Conservation (phyloP, 2,329 filamentous ascomycete species). For the Knoxdaviesia capensis region DNA sequence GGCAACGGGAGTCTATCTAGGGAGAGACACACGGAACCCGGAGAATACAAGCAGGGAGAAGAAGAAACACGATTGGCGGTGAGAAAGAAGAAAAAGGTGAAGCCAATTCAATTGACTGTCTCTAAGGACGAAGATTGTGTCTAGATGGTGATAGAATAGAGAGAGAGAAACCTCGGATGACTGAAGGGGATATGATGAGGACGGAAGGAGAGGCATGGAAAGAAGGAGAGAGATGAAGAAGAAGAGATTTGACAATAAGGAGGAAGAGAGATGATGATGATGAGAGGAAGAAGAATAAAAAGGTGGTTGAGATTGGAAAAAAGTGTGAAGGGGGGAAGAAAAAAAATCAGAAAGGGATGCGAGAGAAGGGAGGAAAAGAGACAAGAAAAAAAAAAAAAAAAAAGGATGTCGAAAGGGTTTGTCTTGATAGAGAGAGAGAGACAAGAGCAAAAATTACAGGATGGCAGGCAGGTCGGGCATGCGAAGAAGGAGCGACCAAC, state of each 20-base stretch:
- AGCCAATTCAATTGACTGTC: no score
- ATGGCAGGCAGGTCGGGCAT: not conserved
- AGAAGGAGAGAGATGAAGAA: not conserved
- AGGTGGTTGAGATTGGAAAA: not conserved
- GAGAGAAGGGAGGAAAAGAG: not conserved
- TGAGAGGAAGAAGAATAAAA: not conserved
- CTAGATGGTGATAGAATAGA: no score
- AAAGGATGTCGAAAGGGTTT: not conserved
- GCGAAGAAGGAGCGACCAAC: not conserved
- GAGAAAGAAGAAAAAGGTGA: no score
- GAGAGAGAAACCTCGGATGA: no score
- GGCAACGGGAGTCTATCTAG: no score
- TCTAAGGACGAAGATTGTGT: no score
- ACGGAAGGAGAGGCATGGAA: no score
- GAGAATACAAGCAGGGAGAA: no score
- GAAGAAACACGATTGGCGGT: no score
- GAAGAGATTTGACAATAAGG: not conserved
- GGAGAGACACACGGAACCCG: no score
- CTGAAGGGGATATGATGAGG: no score
- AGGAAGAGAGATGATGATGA: not conserved
- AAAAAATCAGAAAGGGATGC: not conserved
- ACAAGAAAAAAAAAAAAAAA: not conserved
- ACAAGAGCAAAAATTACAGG: not conserved
- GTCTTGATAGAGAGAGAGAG: not conserved
- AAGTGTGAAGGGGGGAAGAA: not conserved